Base-by-base conservation (phyloP, 192 early-diverging fungal species). In the Coemansia sp. region DNA sequence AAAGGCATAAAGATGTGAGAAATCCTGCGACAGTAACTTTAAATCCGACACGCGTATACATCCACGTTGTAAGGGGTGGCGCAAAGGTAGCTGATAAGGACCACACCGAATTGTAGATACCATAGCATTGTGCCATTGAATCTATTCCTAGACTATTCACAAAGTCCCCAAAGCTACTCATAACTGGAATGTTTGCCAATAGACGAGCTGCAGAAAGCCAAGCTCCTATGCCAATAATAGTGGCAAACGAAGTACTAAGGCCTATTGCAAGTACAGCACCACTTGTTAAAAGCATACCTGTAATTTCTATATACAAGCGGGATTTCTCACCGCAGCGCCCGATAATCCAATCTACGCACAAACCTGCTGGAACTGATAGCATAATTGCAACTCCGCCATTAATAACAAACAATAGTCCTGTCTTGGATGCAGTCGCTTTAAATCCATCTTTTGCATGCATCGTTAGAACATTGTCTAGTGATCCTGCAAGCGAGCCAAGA, bases 131-230 rank as follows among this genome's bases (percentile, higher is more conserved):
- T 5, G 76, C 71, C 76, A 79, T 79, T 24, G 76, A 79, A 41
- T 73, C 67, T 14, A 73, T 52, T 5, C 68, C 70, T 21, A 79
- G 52, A 16, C 59, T 31, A 28, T 79, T 79, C 48, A 79, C 76
- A 67, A 79, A 79, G 25, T 79, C 76, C 53, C 76, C 76, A 60
- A 79, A 79, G 44, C 76, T 79, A 48, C 76, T 79, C 76, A 79
- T 79, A 9, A 79, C 76, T 10, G 76, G 71, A 12, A 79, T 73
- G 49, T 73, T 79, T 2, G 73, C 71, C 18, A 70, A 7, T 8
- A 79, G 34, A 5, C 69, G 19, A 3, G 60, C 22, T 12, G 57
- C 51, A 0, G 71, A 59, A 34, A 79, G 52, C 64, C 64, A 64
- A 0, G 68, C 49, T 22, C 70, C 60, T 0, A 62, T 30, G 10